Evolutionary conservation across 1,284 basidiomycete genomes (phyloP).

Genomic region (Hypsizygus ulmarius): DNA sequence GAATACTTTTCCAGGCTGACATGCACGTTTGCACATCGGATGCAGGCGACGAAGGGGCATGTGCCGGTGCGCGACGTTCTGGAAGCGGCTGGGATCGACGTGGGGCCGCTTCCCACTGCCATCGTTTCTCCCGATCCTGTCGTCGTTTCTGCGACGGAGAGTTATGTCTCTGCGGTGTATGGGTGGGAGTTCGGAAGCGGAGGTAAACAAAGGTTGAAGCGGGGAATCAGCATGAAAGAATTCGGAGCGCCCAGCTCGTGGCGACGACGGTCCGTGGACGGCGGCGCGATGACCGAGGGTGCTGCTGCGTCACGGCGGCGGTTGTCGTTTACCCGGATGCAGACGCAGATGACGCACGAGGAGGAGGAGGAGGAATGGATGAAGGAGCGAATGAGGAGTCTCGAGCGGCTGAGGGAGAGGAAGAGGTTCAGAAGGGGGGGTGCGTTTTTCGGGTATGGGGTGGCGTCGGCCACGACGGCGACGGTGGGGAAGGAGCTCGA

Average conservation of each 20-base stretch:
- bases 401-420: conserved; percentile 38
- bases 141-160: neutral
- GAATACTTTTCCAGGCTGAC: conserved; percentile 37
- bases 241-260: conserved; percentile 8
- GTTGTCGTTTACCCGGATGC: neutral
- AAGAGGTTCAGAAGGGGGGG: conserved; percentile 29
- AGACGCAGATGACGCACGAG: conserved; percentile 22
- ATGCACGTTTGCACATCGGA: conserved; percentile 69
- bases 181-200: neutral
- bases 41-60: conserved; percentile 70
- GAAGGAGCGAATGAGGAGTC: conserved; percentile 38
- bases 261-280: no score
- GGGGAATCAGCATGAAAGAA: conserved; percentile 3
- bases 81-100: conserved; percentile 50
- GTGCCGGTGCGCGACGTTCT: conserved; percentile 67
- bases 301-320: no score
- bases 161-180: no score
- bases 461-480: no score
- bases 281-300: neutral
- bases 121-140: neutral
- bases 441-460: conserved; percentile 7
- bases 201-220: neutral
- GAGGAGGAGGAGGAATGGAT: conserved; percentile 46
- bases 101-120: neutral
- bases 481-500: neutral